phyloP scores from a whole-genome alignment of 1,284 basidiomycete genomes.

The Cryptococcus sp. region DNA sequence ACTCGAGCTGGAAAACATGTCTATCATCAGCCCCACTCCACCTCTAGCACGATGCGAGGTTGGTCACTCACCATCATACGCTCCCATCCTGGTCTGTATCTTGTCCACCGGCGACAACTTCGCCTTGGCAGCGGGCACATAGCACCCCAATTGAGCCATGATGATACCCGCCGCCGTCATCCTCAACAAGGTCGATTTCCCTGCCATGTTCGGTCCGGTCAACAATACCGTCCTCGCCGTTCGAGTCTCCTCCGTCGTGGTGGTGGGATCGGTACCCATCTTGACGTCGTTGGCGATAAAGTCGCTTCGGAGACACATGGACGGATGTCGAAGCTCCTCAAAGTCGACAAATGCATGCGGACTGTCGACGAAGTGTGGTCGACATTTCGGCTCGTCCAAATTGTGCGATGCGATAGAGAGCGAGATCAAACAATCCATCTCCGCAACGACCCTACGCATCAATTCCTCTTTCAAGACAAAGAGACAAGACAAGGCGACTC shows the following conservation, averaged over 20 bases:
- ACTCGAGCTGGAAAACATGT: conserved; percentile 90
- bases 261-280: conserved; percentile 62
- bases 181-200: conserved; percentile 78
- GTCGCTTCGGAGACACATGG: conserved; percentile 61
- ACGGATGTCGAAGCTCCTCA: conserved; percentile 78
- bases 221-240: conserved; percentile 82
- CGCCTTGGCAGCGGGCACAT: conserved; percentile 80
- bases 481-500: conserved; percentile 6
- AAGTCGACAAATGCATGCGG: conserved; percentile 72
- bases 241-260: no score
- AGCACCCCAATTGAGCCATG: conserved; percentile 97
- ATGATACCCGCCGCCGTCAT: conserved; percentile 97
- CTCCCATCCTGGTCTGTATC: conserved; percentile 97
- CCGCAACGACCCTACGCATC: conserved; percentile 59
- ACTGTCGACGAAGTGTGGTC: conserved; percentile 79
- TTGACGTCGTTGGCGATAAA: conserved; percentile 95
- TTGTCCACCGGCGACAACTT: conserved; percentile 83
- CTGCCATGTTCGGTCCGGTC: conserved; percentile 81
- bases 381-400: conserved; percentile 85
- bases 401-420: conserved; percentile 83
- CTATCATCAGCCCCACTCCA: conserved; percentile 11
- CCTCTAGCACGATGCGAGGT: neutral
- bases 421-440: conserved; percentile 91
- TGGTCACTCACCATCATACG: conserved; percentile 64
- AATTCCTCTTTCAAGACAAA: neutral